Base-by-base conservation (phyloP, 228 moss, liverwort and hornwort genomes). In the Sphagnum magellanicum region DNA sequence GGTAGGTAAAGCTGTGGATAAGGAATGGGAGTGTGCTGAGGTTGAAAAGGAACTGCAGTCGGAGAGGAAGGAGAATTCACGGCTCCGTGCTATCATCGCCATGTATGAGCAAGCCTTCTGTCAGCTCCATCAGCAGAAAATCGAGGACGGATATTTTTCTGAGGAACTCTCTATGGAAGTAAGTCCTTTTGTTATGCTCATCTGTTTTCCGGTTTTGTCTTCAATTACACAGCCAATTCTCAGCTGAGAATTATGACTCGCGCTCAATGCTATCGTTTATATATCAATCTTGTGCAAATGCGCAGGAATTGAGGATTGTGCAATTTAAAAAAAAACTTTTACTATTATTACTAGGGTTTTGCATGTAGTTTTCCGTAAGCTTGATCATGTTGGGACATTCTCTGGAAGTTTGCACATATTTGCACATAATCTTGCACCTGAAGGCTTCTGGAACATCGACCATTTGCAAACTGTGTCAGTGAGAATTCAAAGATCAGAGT, bases 41-140 rank as follows among this genome's bases (percentile, higher is more conserved):
- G 84, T 87, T 50, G 91, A 91, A 78, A 86, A 86, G n/a, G 89
- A 82, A 13, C 65, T 94, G 71, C 88, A 80, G 6, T 68, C 75
- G 12, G 82, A 91, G 76, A 91, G 88, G 51, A 67, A 78, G 58
- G 94, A 91, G 65, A 91, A 88, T 71, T 58, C 81, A 74, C 86
- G 83, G 14, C 73, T 94, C 6, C 72, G 83, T 3, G 79, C 81
- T 6, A 84, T 83, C 12, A 80, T 94, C 16, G 82, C 66, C 5
- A 84, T 78, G 79, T 91, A 91, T 61, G 91, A 91, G 75, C 73
- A 89, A 68, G 88, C 88, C 1, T 82, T 94, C 64, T 78, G 84
- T 71, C 77, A 84, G 59, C 79, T 90, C 74, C 82, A 90, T 47
- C 72, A 88, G 67, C 86, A 89, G 61, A 91, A 88, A 71, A 71